These are phyloP conservation scores for Crithidia fasciculata DNA, from an alignment of 208 protist genomes.

Conservation along the genomic window DNA sequence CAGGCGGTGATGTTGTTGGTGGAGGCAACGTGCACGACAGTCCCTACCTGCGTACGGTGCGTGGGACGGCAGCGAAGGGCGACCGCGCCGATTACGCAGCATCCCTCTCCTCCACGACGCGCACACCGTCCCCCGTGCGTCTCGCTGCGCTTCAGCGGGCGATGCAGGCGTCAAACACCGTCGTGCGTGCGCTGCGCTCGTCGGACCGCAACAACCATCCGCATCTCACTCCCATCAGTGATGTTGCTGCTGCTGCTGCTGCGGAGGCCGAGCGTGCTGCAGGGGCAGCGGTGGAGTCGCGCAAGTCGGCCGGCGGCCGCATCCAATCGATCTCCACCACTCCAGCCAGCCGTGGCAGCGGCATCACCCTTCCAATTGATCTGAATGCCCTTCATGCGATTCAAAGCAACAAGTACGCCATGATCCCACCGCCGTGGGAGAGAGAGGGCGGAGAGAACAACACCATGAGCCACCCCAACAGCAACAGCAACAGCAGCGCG, in stretches of 20 bases:
- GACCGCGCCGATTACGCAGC: neutral
- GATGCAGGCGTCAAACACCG: slow-evolving; percentile 18
- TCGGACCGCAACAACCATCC: neutral
- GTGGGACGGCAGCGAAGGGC: neutral
- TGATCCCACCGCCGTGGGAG: slow-evolving; percentile 73
- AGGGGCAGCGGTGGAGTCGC: neutral
- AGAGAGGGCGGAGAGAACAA: slow-evolving; percentile 1
- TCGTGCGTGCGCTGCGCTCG: slow-evolving; percentile 12
- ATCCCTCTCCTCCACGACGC: neutral
- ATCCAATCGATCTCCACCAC: neutral
- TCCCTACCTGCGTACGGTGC: slow-evolving; percentile 21
- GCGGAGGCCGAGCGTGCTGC: too few species aligned
- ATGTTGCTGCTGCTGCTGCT: too few species aligned
- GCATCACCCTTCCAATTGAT: slow-evolving; percentile 7
- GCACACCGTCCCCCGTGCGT: slow-evolving; percentile 13
- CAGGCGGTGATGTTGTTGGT: neutral
- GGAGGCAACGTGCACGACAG: slow-evolving; percentile 13
- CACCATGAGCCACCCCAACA: neutral
- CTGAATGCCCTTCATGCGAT: slow-evolving; percentile 22
- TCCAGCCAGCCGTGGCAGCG: neutral
- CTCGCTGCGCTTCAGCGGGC: slow-evolving; percentile 19
- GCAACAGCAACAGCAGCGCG: neutral
- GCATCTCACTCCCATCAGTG: too few species aligned
- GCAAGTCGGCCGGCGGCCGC: neutral
- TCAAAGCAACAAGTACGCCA: slow-evolving; percentile 42